A percentile compares a stretch with the other conserved stretches of the same genome.
Conservation (phyloP, 176 grass and related monocot genomes). For the Alopecurus myosuroides region DNA sequence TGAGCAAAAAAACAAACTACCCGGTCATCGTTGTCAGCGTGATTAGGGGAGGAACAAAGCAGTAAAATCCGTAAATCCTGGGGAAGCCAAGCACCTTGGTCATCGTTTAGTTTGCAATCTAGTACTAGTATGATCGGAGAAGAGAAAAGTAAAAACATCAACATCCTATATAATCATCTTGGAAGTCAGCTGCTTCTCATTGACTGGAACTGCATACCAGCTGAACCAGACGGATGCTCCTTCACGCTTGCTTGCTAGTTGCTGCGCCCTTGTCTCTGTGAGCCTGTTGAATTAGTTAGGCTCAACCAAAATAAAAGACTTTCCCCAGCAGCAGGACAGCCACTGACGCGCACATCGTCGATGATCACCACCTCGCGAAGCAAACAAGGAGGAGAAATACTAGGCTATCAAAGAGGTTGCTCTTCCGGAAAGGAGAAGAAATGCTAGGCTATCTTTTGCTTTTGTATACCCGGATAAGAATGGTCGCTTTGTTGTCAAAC, state of each 20-base stretch:
- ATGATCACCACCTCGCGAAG: not conserved
- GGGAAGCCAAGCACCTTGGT: not conserved
- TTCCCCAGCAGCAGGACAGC: not conserved
- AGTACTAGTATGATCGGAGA: not conserved
- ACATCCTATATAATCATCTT: conserved; percentile 14
- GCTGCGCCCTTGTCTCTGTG: not conserved
- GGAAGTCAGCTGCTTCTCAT: conserved; percentile 17
- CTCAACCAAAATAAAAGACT: not conserved
- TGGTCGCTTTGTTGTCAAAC: conserved; percentile 83
- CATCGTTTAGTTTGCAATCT: not conserved
- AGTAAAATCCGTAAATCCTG: not conserved
- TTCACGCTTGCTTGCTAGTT: no score
- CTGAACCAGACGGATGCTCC: not conserved
- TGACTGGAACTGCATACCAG: conserved; percentile 13
- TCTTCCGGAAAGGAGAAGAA: conserved; percentile 85
- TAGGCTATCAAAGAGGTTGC: conserved; percentile 80
- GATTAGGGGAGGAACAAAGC: not conserved
- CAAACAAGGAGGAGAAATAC: not conserved
- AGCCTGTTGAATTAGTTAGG: not conserved
- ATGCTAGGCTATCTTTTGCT: conserved; percentile 86
- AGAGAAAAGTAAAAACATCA: not conserved
- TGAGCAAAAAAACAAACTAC: no score
- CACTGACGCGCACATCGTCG: conserved; percentile 5
- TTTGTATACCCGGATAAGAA: conserved; percentile 95
- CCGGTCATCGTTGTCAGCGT: conserved; percentile 6